phyloP scores from a whole-genome alignment of 2,329 filamentous ascomycete species.

The Torrubiellomyces zombiae region DNA sequence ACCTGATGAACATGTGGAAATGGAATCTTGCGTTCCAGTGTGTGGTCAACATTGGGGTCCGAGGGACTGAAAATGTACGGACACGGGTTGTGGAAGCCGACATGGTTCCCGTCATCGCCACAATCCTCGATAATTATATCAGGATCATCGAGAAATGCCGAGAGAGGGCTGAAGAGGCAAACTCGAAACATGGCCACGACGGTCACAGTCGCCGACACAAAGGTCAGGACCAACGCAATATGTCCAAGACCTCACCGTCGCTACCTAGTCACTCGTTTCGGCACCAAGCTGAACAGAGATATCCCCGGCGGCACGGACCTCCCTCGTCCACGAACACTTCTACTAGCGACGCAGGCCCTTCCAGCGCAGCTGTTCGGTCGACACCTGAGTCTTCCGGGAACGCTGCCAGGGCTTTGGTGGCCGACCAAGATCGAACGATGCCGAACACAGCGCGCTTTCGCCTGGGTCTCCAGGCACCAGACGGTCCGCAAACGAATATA shows the following conservation, averaged over 20 bases:
- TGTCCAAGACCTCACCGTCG: slow-evolving; percentile 28
- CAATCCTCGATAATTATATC: slow-evolving; percentile 96
- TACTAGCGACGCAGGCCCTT: slow-evolving; percentile 21
- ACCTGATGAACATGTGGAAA: slow-evolving; percentile 99
- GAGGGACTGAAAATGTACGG: slow-evolving; percentile 83
- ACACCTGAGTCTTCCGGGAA: slow-evolving; percentile 10
- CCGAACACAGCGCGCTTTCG: slow-evolving; percentile 25
- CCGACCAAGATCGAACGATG: slow-evolving; percentile 7
- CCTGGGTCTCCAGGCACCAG: slow-evolving; percentile 32
- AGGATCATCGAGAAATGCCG: slow-evolving; percentile 86
- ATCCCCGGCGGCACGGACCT: slow-evolving; percentile 60
- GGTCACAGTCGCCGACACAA: slow-evolving; percentile 32
- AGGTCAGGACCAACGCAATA: slow-evolving; percentile 29
- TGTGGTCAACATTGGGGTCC: slow-evolving; percentile 94
- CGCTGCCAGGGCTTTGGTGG: slow-evolving; percentile 3
- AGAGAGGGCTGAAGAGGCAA: slow-evolving; percentile 70
- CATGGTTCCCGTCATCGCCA: slow-evolving; percentile 97
- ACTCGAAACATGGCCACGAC: slow-evolving; percentile 47
- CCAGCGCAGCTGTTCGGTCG: slow-evolving; percentile 12
- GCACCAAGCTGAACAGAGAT: slow-evolving; percentile 40
- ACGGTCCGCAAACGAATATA: slow-evolving; percentile 32
- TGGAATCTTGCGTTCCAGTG: slow-evolving; percentile 99
- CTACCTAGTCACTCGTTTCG: slow-evolving; percentile 37
- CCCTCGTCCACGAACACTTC: slow-evolving; percentile 52
- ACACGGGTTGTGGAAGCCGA: slow-evolving; percentile 95